Conservation (phyloP, 1,284 basidiomycete genomes). For the Sporisorium reilianum region DNA sequence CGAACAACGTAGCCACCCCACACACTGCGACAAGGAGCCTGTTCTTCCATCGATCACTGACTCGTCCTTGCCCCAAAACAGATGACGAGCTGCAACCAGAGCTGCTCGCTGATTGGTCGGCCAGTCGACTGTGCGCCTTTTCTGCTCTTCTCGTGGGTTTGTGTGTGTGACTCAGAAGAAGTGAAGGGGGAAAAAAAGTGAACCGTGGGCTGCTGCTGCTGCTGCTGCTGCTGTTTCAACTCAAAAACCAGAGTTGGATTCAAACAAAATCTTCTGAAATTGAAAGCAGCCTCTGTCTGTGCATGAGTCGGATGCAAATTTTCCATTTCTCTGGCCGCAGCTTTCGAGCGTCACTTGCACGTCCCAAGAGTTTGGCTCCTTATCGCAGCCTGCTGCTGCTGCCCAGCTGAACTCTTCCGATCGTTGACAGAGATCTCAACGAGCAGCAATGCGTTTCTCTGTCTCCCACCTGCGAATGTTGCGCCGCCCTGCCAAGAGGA, state of each 20-base stretch:
- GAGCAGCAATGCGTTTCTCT: neutral
- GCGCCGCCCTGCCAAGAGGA: conserved; percentile 4
- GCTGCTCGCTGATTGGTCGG: conserved; percentile 7
- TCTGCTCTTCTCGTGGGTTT: too few species aligned
- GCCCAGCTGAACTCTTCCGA: neutral
- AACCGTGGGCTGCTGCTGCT: neutral
- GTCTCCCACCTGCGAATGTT: neutral
- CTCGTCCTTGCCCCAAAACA: too few species aligned
- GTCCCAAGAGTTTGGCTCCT: conserved; percentile 3
- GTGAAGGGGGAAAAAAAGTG: too few species aligned
- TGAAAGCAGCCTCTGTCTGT: neutral
- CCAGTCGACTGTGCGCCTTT: neutral
- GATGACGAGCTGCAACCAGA: too few species aligned
- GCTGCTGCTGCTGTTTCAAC: too few species aligned
- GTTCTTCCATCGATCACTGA: too few species aligned
- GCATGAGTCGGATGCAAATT: neutral
- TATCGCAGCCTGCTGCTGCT: neutral
- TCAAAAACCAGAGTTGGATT: too few species aligned
- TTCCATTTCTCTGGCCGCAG: neutral
- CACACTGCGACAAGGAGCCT: too few species aligned
- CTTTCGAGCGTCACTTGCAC: neutral
- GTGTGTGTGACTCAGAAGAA: conserved; percentile 11
- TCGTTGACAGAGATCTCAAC: conserved; percentile 10
- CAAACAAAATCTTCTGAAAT: too few species aligned
- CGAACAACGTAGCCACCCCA: too few species aligned